phyloP scores from a whole-genome alignment of 768 basidiomycete genomes.

The Cubamyces sp. region DNA sequence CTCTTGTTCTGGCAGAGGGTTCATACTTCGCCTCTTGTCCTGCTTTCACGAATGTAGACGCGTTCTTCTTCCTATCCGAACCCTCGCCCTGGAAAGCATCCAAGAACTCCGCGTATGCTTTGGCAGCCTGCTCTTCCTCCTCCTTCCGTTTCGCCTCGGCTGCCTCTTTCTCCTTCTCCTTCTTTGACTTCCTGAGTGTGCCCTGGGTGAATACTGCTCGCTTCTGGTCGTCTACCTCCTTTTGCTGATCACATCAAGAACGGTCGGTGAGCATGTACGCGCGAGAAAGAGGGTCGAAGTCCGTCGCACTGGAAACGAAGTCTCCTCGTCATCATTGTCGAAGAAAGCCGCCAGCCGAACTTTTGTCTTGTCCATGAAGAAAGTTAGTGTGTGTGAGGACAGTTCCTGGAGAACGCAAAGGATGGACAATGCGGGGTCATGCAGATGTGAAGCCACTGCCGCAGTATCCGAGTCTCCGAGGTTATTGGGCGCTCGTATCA shows the following conservation, averaged over 20 bases:
- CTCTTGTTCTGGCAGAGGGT: conserved; percentile 35
- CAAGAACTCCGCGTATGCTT: conserved; percentile 82
- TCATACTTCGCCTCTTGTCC: conserved; percentile 57
- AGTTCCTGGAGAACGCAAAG: not conserved
- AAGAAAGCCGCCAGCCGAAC: conserved; percentile 78
- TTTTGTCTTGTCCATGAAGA: conserved; percentile 68
- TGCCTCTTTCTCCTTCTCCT: conserved; percentile 91
- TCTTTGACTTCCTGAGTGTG: conserved; percentile 84
- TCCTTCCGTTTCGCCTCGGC: conserved; percentile 88
- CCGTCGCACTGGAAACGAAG: conserved; percentile 91
- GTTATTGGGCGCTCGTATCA: not conserved
- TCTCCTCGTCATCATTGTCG: conserved; percentile 82
- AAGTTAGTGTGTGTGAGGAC: not conserved
- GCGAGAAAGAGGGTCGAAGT: conserved; percentile 63
- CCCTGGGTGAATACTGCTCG: conserved; percentile 84
- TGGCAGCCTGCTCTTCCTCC: conserved; percentile 79
- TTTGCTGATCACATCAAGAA: conserved; percentile 61
- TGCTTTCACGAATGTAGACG: conserved; percentile 64
- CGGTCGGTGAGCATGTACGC: conserved; percentile 63
- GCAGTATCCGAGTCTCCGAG: not conserved
- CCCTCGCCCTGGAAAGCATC: conserved; percentile 83
- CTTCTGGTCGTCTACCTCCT: conserved; percentile 84
- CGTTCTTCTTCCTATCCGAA: conserved; percentile 49
- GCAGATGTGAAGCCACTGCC: not conserved
- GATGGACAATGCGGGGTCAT: not conserved